These are phyloP conservation scores for Rhodotorula kratochvilovae DNA, from an alignment of 768 basidiomycete genomes.

Conservation along the genomic window DNA sequence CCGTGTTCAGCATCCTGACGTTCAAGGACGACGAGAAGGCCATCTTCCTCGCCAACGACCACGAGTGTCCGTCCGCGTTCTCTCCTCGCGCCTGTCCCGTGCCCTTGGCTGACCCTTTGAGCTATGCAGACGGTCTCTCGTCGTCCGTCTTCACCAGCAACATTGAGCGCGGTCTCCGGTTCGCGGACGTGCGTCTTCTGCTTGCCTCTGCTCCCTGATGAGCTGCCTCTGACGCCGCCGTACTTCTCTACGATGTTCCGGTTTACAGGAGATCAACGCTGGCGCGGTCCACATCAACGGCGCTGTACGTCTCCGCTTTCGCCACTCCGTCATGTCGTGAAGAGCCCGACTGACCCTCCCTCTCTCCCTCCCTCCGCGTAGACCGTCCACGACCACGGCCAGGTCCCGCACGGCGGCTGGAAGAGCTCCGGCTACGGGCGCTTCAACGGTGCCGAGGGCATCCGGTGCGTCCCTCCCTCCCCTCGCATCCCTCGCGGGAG, in stretches of 20 bases:
- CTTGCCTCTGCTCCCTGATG: neutral
- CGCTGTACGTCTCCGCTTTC: conserved; percentile 44
- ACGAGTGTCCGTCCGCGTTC: conserved; percentile 32
- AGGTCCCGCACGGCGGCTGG: neutral
- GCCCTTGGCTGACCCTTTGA: neutral
- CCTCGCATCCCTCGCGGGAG: rapidly evolving
- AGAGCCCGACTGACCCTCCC: conserved; percentile 18
- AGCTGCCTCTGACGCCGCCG: neutral
- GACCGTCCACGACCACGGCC: neutral
- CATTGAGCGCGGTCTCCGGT: conserved; percentile 34
- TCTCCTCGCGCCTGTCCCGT: neutral
- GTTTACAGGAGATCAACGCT: conserved; percentile 38
- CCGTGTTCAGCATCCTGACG: conserved; percentile 66
- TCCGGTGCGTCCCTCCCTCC: conserved; percentile 30
- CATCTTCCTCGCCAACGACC: conserved; percentile 46
- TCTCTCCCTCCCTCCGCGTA: neutral
- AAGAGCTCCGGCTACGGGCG: conserved; percentile 44
- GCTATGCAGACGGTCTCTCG: conserved; percentile 41
- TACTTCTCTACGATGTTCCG: too few species aligned
- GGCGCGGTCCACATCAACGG: conserved; percentile 44
- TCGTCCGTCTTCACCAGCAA: conserved; percentile 46
- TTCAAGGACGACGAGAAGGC: conserved; percentile 43
- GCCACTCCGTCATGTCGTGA: conserved; percentile 32
- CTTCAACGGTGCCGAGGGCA: conserved; percentile 45
- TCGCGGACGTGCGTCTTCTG: conserved; percentile 39